phyloP scores from a whole-genome alignment of 108 stramenopile species.

The Pseudonitzschia multistriata region DNA sequence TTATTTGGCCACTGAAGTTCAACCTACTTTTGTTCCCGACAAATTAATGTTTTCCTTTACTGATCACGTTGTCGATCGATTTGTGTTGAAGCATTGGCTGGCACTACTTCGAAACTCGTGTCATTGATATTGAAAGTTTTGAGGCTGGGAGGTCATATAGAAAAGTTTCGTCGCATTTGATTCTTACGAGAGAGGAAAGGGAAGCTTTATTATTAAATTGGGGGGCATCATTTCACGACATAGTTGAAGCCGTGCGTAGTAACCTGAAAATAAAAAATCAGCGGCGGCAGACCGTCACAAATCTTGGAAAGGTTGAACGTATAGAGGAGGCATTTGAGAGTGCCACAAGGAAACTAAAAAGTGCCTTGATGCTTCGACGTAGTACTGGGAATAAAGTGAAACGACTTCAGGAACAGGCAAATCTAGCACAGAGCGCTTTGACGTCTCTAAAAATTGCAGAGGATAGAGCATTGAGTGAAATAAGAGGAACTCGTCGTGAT shows the following conservation, averaged over 20 bases:
- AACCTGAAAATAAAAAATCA: constrained; percentile 61
- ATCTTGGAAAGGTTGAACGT: constrained; percentile 44
- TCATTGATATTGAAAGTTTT: constrained; percentile 48
- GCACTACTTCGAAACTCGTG: constrained; percentile 22
- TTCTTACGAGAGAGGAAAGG: constrained; percentile 57
- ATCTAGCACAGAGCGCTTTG: constrained; percentile 22
- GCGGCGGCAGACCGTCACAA: constrained; percentile 64
- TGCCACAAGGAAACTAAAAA: constrained; percentile 40
- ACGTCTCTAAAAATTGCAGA: constrained; percentile 19
- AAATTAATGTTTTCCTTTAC: not conserved
- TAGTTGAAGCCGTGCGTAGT: constrained; percentile 56
- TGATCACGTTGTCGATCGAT: not conserved
- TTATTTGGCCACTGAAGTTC: no score
- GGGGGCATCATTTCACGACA: constrained; percentile 55
- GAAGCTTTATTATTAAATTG: constrained; percentile 61
- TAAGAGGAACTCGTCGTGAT: constrained; percentile 2
- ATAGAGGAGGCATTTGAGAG: constrained; percentile 56
- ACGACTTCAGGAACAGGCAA: constrained; percentile 22
- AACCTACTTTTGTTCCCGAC: not conserved
- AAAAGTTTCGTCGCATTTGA: constrained; percentile 26
- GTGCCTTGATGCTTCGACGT: constrained; percentile 32
- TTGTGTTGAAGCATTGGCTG: constrained; percentile 38
- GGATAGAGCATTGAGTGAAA: constrained; percentile 17
- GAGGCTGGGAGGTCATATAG: constrained; percentile 34
- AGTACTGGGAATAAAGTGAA: constrained; percentile 32